Base-by-base conservation (phyloP, 129 eudicot species). In the Flaveria robusta region DNA sequence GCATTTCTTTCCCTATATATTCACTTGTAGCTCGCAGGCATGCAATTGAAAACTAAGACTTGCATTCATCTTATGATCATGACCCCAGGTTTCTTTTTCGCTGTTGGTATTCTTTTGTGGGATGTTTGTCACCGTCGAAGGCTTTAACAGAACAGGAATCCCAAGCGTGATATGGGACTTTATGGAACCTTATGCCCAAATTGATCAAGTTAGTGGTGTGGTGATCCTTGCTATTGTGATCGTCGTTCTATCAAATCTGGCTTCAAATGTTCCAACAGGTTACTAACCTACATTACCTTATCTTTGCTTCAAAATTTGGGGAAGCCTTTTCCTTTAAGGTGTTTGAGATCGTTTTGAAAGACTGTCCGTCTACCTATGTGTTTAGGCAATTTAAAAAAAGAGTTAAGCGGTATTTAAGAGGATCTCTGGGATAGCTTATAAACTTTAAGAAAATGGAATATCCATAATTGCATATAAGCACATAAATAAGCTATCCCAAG, bases 251-350 rank as follows among this genome's bases (percentile, higher is more conserved):
- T 93, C 98, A 18, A 93, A 93, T 76, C 54, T 93, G 51, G 98
- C 94, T 74, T 93, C 98, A 27, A 93, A 92, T 79, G 97, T 92
- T 31, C 97, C 97, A 72, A 92, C 97, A 55, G 96, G 97, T 92
- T 26, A 27, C 59, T 27, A 51, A 6, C 34, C 34, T 2, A 29
- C 81, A 68, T 66, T 27, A 23, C 12, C 4, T 16, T 12, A 34
- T 1, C 9, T 58, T 47, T 71, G 31, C 75, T 71, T 47, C 19
- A 1, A 9, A 10, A 1, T 51, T 6, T 51, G 18, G 22, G 3
- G 0, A 51, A 51, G 8, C 10, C 4, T 0, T 47, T 12, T 47
- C 4, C 1, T 56, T 20, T 56, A 31, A 26, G 27, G 0, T 55
- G 14, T 19, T 8, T 55, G 26, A 23, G 62, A 55, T 58, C 12